Evolutionary conservation across 768 basidiomycete species (phyloP).

Genomic region (Rhodotorula sphaerocarpa): DNA sequence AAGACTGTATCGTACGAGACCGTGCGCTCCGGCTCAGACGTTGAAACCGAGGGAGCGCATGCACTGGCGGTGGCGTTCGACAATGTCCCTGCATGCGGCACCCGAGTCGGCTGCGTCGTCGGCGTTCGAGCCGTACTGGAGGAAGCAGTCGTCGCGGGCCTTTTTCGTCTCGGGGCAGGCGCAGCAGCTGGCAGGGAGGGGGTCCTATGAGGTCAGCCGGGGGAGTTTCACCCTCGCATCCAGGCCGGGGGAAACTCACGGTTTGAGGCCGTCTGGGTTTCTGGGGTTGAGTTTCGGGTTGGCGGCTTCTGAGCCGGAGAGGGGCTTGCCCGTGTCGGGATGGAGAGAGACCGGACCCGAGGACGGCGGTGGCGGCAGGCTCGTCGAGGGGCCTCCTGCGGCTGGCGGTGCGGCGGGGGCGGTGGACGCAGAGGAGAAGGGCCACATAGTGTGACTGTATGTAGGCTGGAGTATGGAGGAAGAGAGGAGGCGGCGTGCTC

Average conservation of each 20-base stretch:
- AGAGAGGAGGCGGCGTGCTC: no score
- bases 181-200: slow-evolving; percentile 64
- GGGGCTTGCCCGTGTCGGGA: slow-evolving; percentile 2
- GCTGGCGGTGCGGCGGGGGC: neutral
- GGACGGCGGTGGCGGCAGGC: neutral
- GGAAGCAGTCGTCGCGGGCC: slow-evolving; percentile 87
- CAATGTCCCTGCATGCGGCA: slow-evolving; percentile 70
- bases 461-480: neutral
- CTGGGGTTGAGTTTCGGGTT: slow-evolving; percentile 57
- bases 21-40: slow-evolving; percentile 39
- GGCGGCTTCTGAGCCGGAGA: slow-evolving; percentile 28
- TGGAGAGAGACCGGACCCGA: slow-evolving; percentile 7
- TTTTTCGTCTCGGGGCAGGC: slow-evolving; percentile 91
- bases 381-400: neutral
- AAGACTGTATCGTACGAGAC: no score
- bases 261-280: slow-evolving; percentile 89
- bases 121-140: slow-evolving; percentile 49
- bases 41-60: slow-evolving; percentile 90
- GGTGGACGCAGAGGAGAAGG: slow-evolving; percentile 23
- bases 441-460: slow-evolving; percentile 11
- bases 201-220: neutral
- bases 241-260: slow-evolving; percentile 52
- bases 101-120: slow-evolving; percentile 58
- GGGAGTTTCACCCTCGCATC: neutral
- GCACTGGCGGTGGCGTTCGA: slow-evolving; percentile 75